Evolutionary conservation across 2,329 filamentous ascomycete genomes (phyloP), one percentile per base, ranked within the genome.

Genomic region (Aureobasidium sp.): DNA sequence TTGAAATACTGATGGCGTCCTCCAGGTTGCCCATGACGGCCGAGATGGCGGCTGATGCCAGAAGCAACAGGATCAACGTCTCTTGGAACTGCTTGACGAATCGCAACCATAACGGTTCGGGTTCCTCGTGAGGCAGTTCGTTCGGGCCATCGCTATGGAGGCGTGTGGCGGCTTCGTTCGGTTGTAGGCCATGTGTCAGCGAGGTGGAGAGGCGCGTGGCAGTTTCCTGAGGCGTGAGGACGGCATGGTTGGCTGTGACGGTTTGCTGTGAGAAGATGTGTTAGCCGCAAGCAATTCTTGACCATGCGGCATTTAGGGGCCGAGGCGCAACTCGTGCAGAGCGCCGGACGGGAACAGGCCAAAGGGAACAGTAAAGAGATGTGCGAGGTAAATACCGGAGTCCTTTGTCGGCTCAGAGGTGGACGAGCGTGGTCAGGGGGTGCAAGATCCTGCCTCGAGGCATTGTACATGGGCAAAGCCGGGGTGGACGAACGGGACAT

Each of bases 81-180:
- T 99, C 94, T 70, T 95, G 91, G 73, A 99, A 99, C 70, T 99
- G 94, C 74, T 95, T 95, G 62, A 96, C 73, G 69, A 99, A 99
- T 62, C 94, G 89, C 58, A 96, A 77, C 91, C 94, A 99, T 61
- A 99, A 77, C 10, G 94, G 92, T 74, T 99, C 94, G 1, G 93
- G 90, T 59, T 90, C 86, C 62, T 97, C 92, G 73, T 95, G 90
- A 6, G 94, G 90, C 38, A 99, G 87, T 75, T 99, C 94, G 74
- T 99, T 99, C 29, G 88, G 86, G 33, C 94, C 94, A 77, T 94
- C 84, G 64, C 88, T 84, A 69, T 87, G 83, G 63, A 96, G 80
- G 69, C 93, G 85, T 60, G 87, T 83, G 62, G 91, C 81, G 37
- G 92, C 94, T 74, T 96, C 90, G 46, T 85, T 82, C 0, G 89